phyloP scores from a whole-genome alignment of 2,329 filamentous ascomycete species.

The Tolypocladium ovalisporum region DNA sequence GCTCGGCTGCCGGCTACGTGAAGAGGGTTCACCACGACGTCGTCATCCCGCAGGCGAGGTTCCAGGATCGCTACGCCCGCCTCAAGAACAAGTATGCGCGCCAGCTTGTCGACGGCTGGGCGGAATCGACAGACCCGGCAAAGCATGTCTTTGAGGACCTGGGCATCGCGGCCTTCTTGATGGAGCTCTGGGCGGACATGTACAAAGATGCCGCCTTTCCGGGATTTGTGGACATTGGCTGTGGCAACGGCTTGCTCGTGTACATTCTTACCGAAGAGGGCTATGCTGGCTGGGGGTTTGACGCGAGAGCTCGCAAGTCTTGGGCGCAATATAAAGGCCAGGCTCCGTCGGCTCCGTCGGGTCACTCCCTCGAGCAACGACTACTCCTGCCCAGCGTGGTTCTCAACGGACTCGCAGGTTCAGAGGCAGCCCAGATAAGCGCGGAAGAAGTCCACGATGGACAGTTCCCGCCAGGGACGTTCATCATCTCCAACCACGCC shows the following conservation, averaged over 20 bases:
- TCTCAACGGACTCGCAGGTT: constrained; percentile 5
- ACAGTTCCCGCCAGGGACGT: constrained; percentile 61
- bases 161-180: constrained; percentile 79
- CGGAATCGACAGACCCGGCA: constrained; percentile 71
- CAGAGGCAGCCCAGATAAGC: constrained; percentile 5
- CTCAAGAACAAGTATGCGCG: constrained; percentile 74
- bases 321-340: constrained; percentile 59
- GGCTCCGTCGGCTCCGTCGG: constrained; percentile 13
- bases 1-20: constrained; percentile 53
- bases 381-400: constrained; percentile 39
- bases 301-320: constrained; percentile 74
- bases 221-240: constrained; percentile 92
- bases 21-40: constrained; percentile 80
- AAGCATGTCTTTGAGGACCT: constrained; percentile 97
- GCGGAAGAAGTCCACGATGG: constrained; percentile 41
- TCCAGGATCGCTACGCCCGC: constrained; percentile 72
- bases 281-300: constrained; percentile 81
- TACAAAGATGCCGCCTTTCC: constrained; percentile 57
- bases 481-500: constrained; percentile 94
- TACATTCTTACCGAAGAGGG: constrained; percentile 73
- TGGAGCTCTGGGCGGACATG: constrained; percentile 84
- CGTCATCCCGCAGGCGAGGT: constrained; percentile 61
- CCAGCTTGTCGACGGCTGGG: constrained; percentile 63
- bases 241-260: constrained; percentile 85
- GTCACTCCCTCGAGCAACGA: constrained; percentile 28